Base-by-base conservation (phyloP, 2,329 filamentous ascomycete genomes). In the Neonectria ditissima region DNA sequence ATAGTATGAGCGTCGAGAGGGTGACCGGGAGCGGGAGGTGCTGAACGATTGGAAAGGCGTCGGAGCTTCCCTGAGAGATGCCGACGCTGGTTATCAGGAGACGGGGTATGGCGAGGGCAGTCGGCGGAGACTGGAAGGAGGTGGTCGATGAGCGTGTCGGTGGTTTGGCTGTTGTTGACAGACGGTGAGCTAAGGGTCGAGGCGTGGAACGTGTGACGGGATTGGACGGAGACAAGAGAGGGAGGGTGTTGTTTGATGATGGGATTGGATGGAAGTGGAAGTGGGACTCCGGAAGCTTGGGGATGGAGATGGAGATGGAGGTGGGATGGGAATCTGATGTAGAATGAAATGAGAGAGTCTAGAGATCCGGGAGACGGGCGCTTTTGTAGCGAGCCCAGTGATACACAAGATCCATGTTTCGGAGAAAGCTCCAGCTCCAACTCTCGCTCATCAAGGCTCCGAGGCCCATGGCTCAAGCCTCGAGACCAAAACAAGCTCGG, bases 1-100 rank as follows among this genome's bases (percentile, higher is more conserved):
- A 87, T 87, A 71, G 70, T 81, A 73, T 70, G 65, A 67, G 69
- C 67, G 68, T 78, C 71, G 61, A 68, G 62, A 20, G 61, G 39
- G 63, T 74, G 71, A 37, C 74, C 73, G 60, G 76, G 73, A 67
- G 76, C 74, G 30, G 78, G 72, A 63, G 78, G 78, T 65, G 78
- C 79, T 63, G 78, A 80, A 63, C 74, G 77, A 66, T 80, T 79
- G 53, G 76, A 75, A 32, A 76, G 59, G 50, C 76, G 75, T 44
- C 76, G 74, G 18, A 74, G 68, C 52, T 68, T 77, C 55, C 66
- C 69, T 10, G 67, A 50, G 14, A 69, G 57, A 30, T 62, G 59
- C 44, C 54, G 69, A 37, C 44, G 60, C 26, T 71, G 67, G 41
- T 54, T 63, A 59, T 73, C 60, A 30, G 65, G 63, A 5, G 71